Conservation (phyloP, 371 early-diverging fungal species). For the Lichtheimia ornata region DNA sequence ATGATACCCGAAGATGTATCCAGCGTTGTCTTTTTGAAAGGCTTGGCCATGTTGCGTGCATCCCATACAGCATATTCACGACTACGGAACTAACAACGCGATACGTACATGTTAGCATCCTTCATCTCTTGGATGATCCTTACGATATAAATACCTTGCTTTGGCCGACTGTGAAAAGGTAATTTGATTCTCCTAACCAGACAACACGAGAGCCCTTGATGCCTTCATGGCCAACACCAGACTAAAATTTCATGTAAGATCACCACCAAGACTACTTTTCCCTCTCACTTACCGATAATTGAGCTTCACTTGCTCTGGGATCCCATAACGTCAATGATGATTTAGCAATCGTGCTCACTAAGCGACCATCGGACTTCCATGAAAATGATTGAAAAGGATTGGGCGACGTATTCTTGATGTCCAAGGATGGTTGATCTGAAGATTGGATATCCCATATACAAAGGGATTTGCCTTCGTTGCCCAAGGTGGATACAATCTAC, state of each 20-base stretch:
- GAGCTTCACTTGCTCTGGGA: slow-evolving; percentile 44
- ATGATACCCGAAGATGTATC: slow-evolving; percentile 68
- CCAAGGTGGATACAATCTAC: slow-evolving; percentile 34
- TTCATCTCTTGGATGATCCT: neutral
- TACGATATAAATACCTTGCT: slow-evolving; percentile 42
- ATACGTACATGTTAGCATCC: neutral
- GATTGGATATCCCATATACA: slow-evolving; percentile 70
- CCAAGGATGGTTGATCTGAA: slow-evolving; percentile 14
- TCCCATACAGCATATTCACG: slow-evolving; percentile 79
- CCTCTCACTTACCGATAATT: slow-evolving; percentile 18
- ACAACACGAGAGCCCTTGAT: slow-evolving; percentile 66
- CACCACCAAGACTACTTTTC: neutral
- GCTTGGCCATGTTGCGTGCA: slow-evolving; percentile 53
- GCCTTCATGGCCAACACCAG: slow-evolving; percentile 58
- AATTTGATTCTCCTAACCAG: slow-evolving; percentile 68
- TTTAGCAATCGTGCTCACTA: slow-evolving; percentile 61
- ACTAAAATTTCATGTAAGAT: slow-evolving; percentile 15
- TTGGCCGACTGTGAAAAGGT: slow-evolving; percentile 70
- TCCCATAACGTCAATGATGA: slow-evolving; percentile 62
- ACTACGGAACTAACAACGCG: slow-evolving; percentile 45
- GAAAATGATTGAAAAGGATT: slow-evolving; percentile 54
- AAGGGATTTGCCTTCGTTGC: slow-evolving; percentile 54
- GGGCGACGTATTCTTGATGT: slow-evolving; percentile 9
- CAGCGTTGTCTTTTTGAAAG: slow-evolving; percentile 53
- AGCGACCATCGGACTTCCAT: slow-evolving; percentile 66